These are phyloP conservation scores for Fragaria nilgerrensis DNA, from an alignment of 306 rosid genomes.

Conservation along the genomic window DNA sequence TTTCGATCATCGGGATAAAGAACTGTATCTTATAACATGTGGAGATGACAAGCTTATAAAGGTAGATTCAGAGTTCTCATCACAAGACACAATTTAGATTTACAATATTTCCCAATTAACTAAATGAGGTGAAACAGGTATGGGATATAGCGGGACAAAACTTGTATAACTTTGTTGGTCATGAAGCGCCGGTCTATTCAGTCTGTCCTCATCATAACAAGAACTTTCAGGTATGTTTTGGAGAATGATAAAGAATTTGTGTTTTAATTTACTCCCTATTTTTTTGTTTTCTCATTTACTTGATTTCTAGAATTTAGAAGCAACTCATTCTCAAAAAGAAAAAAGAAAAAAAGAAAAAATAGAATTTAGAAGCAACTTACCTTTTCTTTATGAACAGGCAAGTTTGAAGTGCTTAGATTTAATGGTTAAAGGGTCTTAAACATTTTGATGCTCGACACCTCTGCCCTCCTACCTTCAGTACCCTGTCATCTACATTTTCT, in stretches of 20 bases:
- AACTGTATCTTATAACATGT: slow-evolving; percentile 76
- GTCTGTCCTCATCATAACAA: slow-evolving; percentile 94
- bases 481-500: not conserved
- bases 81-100: slow-evolving; percentile 11
- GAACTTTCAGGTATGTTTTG: slow-evolving; percentile 61
- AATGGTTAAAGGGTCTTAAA: not conserved
- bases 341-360: no score
- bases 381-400: not conserved
- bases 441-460: not conserved
- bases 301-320: not conserved
- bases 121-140: slow-evolving; percentile 52
- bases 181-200: slow-evolving; percentile 81
- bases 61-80: slow-evolving; percentile 40
- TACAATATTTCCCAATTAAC: slow-evolving; percentile 21
- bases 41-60: slow-evolving; percentile 89
- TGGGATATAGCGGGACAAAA: slow-evolving; percentile 73
- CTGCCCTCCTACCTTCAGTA: not conserved
- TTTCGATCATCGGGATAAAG: slow-evolving; percentile 80
- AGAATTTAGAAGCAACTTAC: not conserved
- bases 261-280: not conserved
- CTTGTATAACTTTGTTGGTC: slow-evolving; percentile 75
- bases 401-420: not conserved
- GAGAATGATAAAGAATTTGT: not conserved
- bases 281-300: not conserved
- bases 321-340: not conserved